These are phyloP conservation scores for Coemansia sp. DNA, from an alignment of 192 early-diverging fungal genomes.

Conservation along the genomic window DNA sequence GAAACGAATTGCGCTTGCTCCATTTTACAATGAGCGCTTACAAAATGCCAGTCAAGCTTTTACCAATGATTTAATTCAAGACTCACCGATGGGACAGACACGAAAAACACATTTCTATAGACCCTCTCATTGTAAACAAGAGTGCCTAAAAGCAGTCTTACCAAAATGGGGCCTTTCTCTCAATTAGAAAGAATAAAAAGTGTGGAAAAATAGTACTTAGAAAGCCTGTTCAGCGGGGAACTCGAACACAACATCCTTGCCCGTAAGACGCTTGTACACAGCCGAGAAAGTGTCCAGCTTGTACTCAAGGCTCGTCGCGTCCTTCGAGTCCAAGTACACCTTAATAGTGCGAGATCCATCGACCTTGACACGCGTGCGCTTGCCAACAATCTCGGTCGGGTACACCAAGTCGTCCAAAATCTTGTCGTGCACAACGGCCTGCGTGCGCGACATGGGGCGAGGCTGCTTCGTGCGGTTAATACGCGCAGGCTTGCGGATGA, in stretches of 20 bases:
- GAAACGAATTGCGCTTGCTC: too few relatives aligned
- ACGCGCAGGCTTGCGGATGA: slow-evolving; percentile 90
- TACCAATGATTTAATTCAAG: not conserved
- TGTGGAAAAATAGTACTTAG: slow-evolving; percentile 17
- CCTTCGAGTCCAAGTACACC: slow-evolving; percentile 97
- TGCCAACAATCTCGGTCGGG: slow-evolving; percentile 99
- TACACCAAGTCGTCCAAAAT: slow-evolving; percentile 96
- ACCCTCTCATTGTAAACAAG: not conserved
- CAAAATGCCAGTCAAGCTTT: too few relatives aligned
- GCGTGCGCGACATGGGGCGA: slow-evolving; percentile 93
- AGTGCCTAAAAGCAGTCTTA: not conserved
- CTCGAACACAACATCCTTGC: slow-evolving; percentile 98
- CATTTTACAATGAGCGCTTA: too few relatives aligned
- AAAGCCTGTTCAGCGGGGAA: slow-evolving; percentile 69
- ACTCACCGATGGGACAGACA: too few relatives aligned
- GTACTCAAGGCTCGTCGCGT: slow-evolving; percentile 95
- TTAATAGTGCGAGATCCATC: slow-evolving; percentile 94
- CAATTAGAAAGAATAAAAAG: not conserved
- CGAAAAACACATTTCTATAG: too few relatives aligned
- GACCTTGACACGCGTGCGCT: slow-evolving; percentile 94
- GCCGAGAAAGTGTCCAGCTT: slow-evolving; percentile 97
- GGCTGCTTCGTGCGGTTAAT: slow-evolving; percentile 85
- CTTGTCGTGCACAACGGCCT: slow-evolving; percentile 95
- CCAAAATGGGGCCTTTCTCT: not conserved
- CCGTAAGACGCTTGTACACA: slow-evolving; percentile 92